phyloP scores from a whole-genome alignment of 2,329 filamentous ascomycete species.

The Arachnomyces sp. region DNA sequence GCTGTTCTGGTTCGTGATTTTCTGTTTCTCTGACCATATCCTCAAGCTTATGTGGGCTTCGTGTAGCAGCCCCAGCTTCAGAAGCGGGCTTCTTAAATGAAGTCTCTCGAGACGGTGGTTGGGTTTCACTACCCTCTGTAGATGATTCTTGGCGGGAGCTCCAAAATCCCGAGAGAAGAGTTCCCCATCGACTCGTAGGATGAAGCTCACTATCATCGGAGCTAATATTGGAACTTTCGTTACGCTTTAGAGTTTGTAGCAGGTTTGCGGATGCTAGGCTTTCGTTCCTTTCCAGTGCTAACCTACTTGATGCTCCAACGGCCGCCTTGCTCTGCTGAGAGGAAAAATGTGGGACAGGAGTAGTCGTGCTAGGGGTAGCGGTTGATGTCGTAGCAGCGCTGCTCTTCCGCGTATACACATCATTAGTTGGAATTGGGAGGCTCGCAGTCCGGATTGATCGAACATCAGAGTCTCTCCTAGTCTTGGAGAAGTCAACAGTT shows the following conservation, averaged over 20 bases:
- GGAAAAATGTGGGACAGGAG: conserved; percentile 48
- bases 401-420: conserved; percentile 38
- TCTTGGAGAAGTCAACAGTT: conserved; percentile 17
- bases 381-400: conserved; percentile 47
- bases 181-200: conserved; percentile 47
- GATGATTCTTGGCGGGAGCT: conserved; percentile 43
- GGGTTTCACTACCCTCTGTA: conserved; percentile 27
- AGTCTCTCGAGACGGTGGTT: conserved; percentile 7
- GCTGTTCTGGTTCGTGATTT: conserved; percentile 9
- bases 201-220: conserved; percentile 41
- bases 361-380: conserved; percentile 43
- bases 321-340: conserved; percentile 28
- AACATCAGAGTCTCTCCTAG: conserved; percentile 36
- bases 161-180: conserved; percentile 51
- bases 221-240: conserved; percentile 42
- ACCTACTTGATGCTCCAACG: conserved; percentile 17
- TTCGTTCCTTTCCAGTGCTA: conserved; percentile 25
- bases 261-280: conserved; percentile 49
- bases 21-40: conserved; percentile 1
- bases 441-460: conserved; percentile 35
- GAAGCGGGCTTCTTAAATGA: background rate
- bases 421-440: conserved; percentile 41
- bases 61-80: background rate
- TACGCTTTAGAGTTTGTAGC: conserved; percentile 47
- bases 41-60: conserved; percentile 19